Conservation (phyloP, 495 filamentous ascomycete genomes). For the Choiromyces venosus region DNA sequence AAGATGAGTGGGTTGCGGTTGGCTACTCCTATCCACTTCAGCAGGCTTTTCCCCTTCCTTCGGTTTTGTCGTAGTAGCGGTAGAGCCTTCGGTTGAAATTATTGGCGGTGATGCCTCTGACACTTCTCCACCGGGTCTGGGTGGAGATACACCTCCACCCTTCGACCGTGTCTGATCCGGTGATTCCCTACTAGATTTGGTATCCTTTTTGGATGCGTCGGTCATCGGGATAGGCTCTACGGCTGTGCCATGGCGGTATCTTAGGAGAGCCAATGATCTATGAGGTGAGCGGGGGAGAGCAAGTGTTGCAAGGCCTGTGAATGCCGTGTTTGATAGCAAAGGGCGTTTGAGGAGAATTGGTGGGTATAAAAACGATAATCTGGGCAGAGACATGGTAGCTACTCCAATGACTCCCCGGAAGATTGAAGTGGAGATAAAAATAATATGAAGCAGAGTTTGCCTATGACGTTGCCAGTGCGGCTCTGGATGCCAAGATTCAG, state of each 20-base stretch:
- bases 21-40: neutral
- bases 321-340: constrained; percentile 41
- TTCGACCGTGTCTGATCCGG: neutral
- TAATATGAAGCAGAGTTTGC: constrained; percentile 7
- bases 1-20: constrained; percentile 49
- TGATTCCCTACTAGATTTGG: neutral
- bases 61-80: constrained; percentile 23
- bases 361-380: constrained; percentile 71
- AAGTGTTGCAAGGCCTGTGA: neutral
- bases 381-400: constrained; percentile 57
- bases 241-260: constrained; percentile 56
- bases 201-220: constrained; percentile 7
- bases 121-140: constrained; percentile 29
- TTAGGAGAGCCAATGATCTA: constrained; percentile 11
- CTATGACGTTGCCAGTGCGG: constrained; percentile 14
- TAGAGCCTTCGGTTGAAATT: constrained; percentile 14
- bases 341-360: constrained; percentile 53
- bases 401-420: constrained; percentile 45
- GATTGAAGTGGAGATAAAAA: constrained; percentile 48
- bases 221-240: constrained; percentile 51
- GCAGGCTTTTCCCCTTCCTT: constrained; percentile 33
- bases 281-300: neutral
- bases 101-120: constrained; percentile 32
- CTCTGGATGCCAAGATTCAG: constrained; percentile 20
- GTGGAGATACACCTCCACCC: neutral